These are phyloP conservation scores for Simplicillium sp. DNA, from an alignment of 2,329 filamentous ascomycete genomes.

Conservation along the genomic window DNA sequence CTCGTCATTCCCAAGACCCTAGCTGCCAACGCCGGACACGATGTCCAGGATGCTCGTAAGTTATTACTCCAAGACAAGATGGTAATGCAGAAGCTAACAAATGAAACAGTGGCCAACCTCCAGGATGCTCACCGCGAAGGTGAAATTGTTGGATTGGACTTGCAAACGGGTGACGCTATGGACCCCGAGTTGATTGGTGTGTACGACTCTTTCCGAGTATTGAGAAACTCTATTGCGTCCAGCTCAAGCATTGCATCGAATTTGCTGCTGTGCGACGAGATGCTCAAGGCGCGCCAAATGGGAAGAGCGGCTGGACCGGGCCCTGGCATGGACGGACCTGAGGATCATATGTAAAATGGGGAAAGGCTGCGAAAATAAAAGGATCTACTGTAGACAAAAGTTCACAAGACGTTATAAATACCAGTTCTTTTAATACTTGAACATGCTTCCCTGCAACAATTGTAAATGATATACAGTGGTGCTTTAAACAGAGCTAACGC, in stretches of 20 bases:
- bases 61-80: conserved; percentile 13
- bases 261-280: conserved; percentile 87
- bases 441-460: neutral
- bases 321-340: conserved; percentile 54
- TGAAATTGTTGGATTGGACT: conserved; percentile 76
- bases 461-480: no score
- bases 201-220: conserved; percentile 90
- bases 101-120: conserved; percentile 60
- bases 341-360: conserved; percentile 35
- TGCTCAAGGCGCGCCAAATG: conserved; percentile 98
- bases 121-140: conserved; percentile 82
- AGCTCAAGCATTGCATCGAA: conserved; percentile 94
- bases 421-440: conserved; percentile 2
- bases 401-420: conserved; percentile 16
- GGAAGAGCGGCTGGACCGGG: conserved; percentile 53
- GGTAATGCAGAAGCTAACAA: conserved; percentile 10
- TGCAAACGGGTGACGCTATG: conserved; percentile 85
- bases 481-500: no score
- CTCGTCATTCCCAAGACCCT: conserved; percentile 96
- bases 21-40: conserved; percentile 89
- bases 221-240: conserved; percentile 88
- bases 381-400: conserved; percentile 27
- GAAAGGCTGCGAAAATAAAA: conserved; percentile 7
- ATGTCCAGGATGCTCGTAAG: conserved; percentile 90
- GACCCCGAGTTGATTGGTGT: conserved; percentile 88